Evolutionary conservation across 2,329 filamentous ascomycete genomes (phyloP).

Genomic region (Orbilia oligospora): DNA sequence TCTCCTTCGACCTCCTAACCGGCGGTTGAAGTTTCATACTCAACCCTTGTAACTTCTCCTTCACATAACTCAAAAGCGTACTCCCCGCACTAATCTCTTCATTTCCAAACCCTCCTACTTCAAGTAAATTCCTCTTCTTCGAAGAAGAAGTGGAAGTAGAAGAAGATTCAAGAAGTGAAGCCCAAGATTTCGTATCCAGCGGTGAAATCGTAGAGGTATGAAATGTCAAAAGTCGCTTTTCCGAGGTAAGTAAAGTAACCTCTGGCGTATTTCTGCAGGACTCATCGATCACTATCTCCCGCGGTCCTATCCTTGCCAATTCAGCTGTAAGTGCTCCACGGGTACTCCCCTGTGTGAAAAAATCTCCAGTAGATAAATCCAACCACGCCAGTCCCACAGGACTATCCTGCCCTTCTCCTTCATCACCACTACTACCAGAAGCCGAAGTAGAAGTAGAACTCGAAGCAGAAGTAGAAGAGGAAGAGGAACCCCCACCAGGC

Average conservation of each 20-base stretch:
- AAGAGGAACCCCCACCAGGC: neutral
- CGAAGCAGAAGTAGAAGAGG: neutral
- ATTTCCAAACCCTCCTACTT: constrained; percentile 72
- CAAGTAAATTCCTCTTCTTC: constrained; percentile 63
- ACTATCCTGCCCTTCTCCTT: constrained; percentile 53
- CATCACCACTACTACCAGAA: constrained; percentile 55
- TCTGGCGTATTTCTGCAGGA: constrained; percentile 36
- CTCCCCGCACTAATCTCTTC: constrained; percentile 83
- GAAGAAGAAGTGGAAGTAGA: constrained; percentile 67
- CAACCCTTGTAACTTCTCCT: constrained; percentile 80
- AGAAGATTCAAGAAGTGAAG: constrained; percentile 77
- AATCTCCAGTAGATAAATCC: constrained; percentile 94
- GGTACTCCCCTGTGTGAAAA: constrained; percentile 84
- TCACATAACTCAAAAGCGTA: constrained; percentile 86
- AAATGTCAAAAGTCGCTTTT: constrained; percentile 72
- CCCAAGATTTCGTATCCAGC: constrained; percentile 79
- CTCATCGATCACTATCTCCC: constrained; percentile 84
- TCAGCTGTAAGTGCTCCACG: constrained; percentile 81
- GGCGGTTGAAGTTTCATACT: constrained; percentile 88
- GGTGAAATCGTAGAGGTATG: constrained; percentile 72
- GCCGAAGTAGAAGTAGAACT: neutral
- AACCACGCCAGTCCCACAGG: constrained; percentile 88
- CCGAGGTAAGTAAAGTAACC: constrained; percentile 71
- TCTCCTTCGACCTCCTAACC: constrained; percentile 78
- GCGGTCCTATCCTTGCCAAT: constrained; percentile 84